phyloP scores from a whole-genome alignment of 352 stramenopile species.

The Nothophytophthora sp. region DNA sequence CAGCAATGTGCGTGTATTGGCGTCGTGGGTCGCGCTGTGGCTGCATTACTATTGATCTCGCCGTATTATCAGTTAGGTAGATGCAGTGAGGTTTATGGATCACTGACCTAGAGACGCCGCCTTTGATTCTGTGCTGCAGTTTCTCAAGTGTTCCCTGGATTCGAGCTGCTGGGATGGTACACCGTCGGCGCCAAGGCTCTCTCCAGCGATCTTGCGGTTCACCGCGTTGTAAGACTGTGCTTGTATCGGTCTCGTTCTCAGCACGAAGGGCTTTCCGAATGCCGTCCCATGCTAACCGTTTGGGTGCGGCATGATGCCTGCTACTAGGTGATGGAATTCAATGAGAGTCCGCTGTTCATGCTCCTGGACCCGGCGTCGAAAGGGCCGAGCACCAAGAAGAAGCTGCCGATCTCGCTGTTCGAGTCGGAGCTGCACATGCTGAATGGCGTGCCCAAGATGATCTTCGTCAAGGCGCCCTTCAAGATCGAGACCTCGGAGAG shows the following conservation, averaged over 20 bases:
- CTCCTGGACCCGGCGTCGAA: slow-evolving; percentile 69
- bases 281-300: not conserved
- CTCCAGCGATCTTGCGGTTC: slow-evolving; percentile 72
- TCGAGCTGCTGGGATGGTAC: slow-evolving; percentile 91
- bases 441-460: slow-evolving; percentile 84
- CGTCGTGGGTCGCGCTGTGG: no score
- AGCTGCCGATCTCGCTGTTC: slow-evolving; percentile 85
- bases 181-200: slow-evolving; percentile 72
- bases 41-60: no score
- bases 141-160: slow-evolving; percentile 84
- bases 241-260: not conserved
- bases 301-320: slow-evolving; percentile 1
- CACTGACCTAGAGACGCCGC: no score
- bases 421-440: slow-evolving; percentile 89
- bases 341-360: slow-evolving; percentile 83
- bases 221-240: slow-evolving; percentile 51
- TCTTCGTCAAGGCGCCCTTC: slow-evolving; percentile 88
- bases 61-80: no score
- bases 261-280: not conserved
- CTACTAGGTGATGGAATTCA: slow-evolving; percentile 86
- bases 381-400: slow-evolving; percentile 76
- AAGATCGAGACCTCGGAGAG: slow-evolving; percentile 89
- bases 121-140: slow-evolving; percentile 29
- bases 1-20: slow-evolving; percentile 65
- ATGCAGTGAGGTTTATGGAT: no score